Evolutionary conservation across 371 early-diverging fungal genomes (phyloP).

Genomic region (Rhizopus delemar): DNA sequence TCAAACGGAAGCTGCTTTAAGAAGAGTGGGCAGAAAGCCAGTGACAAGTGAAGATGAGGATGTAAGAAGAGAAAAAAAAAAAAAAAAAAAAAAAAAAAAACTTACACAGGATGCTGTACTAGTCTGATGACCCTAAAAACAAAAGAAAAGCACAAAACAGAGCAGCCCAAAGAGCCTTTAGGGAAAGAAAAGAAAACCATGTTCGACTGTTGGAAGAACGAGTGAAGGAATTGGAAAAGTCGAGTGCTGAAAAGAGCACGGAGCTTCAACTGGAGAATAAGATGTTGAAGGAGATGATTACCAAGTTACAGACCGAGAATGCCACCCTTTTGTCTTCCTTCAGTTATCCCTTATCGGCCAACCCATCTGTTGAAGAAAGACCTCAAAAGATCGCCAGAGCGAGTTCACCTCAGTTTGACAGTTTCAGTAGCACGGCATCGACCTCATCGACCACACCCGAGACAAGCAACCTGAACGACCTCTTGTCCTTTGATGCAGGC

Average conservation of each 20-base stretch:
- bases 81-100: conserved; percentile 1
- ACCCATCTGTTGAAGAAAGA: conserved; percentile 10
- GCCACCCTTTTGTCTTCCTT: conserved; percentile 50
- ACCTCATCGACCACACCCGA: background rate
- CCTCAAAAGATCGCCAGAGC: conserved; percentile 32
- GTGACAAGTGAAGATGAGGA: conserved; percentile 29
- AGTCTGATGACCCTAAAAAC: conserved; percentile 37
- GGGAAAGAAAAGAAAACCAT: conserved; percentile 71
- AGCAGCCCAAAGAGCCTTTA: conserved; percentile 75
- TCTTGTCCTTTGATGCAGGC: conserved; percentile 5
- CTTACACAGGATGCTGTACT: background rate
- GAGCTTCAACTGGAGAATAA: conserved; percentile 58
- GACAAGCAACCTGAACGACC: conserved; percentile 4
- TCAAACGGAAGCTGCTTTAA: conserved; percentile 3
- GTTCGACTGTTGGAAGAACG: conserved; percentile 64
- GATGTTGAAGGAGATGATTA: conserved; percentile 46
- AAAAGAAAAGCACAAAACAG: conserved; percentile 75
- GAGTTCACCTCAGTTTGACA: conserved; percentile 17
- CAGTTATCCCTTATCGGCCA: conserved; percentile 40
- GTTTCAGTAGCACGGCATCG: conserved; percentile 10
- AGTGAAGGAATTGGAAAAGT: conserved; percentile 63
- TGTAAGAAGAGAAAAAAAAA: conserved; percentile 7
- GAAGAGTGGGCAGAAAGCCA: conserved; percentile 30
- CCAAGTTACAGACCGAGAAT: conserved; percentile 51
- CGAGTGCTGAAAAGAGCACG: conserved; percentile 24